Evolutionary conservation across 331 rosid species (phyloP).

Genomic region (Arachis monticola): DNA sequence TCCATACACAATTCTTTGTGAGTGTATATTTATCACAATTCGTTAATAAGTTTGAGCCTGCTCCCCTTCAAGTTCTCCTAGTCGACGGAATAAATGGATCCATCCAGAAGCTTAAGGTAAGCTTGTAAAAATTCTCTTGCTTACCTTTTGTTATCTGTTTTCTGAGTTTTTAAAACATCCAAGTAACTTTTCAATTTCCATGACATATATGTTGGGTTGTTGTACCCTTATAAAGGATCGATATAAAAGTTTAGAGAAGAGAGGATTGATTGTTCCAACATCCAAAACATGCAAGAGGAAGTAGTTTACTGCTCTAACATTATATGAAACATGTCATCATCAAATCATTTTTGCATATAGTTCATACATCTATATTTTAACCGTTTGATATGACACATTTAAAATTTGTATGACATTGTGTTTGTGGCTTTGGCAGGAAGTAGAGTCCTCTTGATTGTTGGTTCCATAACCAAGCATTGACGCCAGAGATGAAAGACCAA

Average conservation of each 20-base stretch:
- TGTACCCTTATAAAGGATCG: constrained; percentile 84
- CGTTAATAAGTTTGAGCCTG: no score
- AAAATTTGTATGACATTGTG: no score
- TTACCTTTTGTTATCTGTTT: neutral
- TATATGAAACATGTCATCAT: no score
- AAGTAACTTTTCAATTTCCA: no score
- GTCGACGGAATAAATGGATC: constrained; percentile 87
- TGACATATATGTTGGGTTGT: constrained; percentile 55
- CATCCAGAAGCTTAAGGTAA: constrained; percentile 82
- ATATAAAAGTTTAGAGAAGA: constrained; percentile 82
- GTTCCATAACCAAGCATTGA: no score
- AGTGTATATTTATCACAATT: constrained; percentile 11
- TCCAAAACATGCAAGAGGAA: constrained; percentile 46
- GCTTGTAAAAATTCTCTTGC: neutral
- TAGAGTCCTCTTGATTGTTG: no score
- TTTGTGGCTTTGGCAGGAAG: no score
- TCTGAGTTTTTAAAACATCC: neutral
- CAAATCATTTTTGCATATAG: no score
- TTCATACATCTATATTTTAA: no score
- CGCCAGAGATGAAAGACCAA: no score
- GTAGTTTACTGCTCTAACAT: constrained; percentile 6
- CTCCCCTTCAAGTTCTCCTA: constrained; percentile 54
- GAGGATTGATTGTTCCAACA: constrained; percentile 81
- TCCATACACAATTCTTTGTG: neutral
- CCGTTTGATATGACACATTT: no score